A percentile compares a stretch with the other conserved stretches of the same genome.
Conservation (phyloP, 1,284 basidiomycete species). For the Papiliotrema laurentii region DNA sequence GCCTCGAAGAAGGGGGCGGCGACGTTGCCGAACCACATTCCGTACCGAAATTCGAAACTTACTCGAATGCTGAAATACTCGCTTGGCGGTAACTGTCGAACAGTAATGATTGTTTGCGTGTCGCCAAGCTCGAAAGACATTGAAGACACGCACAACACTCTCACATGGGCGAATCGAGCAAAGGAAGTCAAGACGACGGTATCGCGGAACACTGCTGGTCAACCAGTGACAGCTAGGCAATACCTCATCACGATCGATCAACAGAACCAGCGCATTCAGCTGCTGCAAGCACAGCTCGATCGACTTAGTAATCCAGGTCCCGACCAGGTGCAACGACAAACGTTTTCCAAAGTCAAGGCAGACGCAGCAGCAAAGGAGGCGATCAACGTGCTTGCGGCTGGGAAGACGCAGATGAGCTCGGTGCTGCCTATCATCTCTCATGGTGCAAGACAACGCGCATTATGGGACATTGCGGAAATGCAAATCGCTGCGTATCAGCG, state of each 20-base stretch:
- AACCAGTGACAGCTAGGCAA: constrained; percentile 85
- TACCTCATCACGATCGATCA: constrained; percentile 91
- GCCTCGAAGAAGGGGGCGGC: constrained; percentile 68
- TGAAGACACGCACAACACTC: constrained; percentile 95
- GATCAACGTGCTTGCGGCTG: constrained; percentile 63
- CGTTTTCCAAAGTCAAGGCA: constrained; percentile 58
- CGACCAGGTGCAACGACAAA: not conserved
- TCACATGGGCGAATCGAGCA: constrained; percentile 90
- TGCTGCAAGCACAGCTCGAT: constrained; percentile 73
- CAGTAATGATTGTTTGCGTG: constrained; percentile 95
- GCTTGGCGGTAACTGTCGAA: constrained; percentile 94
- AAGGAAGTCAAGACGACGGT: constrained; percentile 93
- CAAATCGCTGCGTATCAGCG: constrained; percentile 63
- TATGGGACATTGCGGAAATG: constrained; percentile 67
- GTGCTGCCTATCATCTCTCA: constrained; percentile 65
- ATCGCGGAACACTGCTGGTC: constrained; percentile 87
- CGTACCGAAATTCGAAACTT: constrained; percentile 94
- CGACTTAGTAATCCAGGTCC: constrained; percentile 57
- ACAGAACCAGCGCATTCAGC: constrained; percentile 34
- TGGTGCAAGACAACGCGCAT: constrained; percentile 70
- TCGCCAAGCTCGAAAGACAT: constrained; percentile 91
- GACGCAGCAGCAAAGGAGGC: constrained; percentile 65
- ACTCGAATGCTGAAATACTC: constrained; percentile 94
- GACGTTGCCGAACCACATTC: constrained; percentile 85
- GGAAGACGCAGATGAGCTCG: constrained; percentile 64